Conservation (phyloP, 495 filamentous ascomycete species). For the Penicillium angulare region DNA sequence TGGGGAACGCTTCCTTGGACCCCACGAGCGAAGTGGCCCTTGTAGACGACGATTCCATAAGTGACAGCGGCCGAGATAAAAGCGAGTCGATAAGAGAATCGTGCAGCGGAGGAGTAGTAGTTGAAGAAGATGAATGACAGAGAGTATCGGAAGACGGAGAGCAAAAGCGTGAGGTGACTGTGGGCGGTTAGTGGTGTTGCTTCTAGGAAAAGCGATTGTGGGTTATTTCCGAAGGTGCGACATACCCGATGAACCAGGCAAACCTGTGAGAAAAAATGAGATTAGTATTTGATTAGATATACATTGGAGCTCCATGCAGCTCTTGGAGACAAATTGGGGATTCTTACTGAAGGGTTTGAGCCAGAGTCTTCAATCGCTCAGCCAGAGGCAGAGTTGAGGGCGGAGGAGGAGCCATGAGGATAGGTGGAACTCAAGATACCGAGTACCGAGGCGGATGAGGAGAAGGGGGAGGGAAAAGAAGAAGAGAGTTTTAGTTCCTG, state of each 20-base stretch:
- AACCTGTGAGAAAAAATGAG: conserved; percentile 39
- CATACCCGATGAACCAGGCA: conserved; percentile 90
- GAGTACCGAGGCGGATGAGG: conserved; percentile 3
- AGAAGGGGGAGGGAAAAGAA: background rate
- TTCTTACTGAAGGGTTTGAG: conserved; percentile 84
- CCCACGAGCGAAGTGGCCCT: conserved; percentile 83
- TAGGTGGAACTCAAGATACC: conserved; percentile 6
- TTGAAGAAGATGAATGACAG: conserved; percentile 83
- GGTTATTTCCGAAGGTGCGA: conserved; percentile 22
- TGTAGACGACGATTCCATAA: conserved; percentile 99
- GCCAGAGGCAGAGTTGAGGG: conserved; percentile 64
- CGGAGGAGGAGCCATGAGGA: conserved; percentile 77
- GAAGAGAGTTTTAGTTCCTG: background rate
- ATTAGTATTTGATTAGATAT: conserved; percentile 47
- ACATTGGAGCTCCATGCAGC: conserved; percentile 18
- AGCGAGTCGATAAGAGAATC: conserved; percentile 81
- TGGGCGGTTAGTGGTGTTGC: conserved; percentile 17
- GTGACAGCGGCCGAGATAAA: conserved; percentile 87
- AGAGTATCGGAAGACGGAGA: conserved; percentile 77
- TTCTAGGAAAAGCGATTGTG: conserved; percentile 1
- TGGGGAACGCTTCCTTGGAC: conserved; percentile 57
- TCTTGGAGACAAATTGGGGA: conserved; percentile 12
- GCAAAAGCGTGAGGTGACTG: conserved; percentile 79
- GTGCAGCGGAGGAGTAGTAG: conserved; percentile 68
- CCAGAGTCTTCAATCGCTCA: conserved; percentile 73